These are phyloP conservation scores for Coemansia sp. DNA, from an alignment of 192 early-diverging fungal genomes.

Conservation along the genomic window DNA sequence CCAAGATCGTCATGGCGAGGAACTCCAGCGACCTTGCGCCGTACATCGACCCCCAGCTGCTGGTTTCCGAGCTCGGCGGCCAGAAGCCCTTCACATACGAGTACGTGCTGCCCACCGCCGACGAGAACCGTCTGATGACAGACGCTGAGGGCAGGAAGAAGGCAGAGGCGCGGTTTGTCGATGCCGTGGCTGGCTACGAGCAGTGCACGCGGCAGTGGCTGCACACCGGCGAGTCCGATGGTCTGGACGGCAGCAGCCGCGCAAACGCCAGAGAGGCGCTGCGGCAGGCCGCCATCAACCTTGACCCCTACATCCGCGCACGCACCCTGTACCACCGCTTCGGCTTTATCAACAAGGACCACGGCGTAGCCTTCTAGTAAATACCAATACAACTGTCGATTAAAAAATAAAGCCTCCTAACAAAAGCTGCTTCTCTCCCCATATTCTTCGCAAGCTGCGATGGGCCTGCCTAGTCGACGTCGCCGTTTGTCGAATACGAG, in stretches of 20 bases:
- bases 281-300: constrained; percentile 28
- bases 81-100: constrained; percentile 56
- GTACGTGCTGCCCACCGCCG: constrained; percentile 50
- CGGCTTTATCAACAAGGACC: constrained; percentile 24
- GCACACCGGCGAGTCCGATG: not conserved
- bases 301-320: constrained; percentile 56
- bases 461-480: not conserved
- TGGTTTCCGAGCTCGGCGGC: constrained; percentile 65
- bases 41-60: constrained; percentile 57
- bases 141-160: constrained; percentile 47
- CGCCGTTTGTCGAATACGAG: constrained; percentile 15
- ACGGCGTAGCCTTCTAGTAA: constrained; percentile 10
- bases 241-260: constrained; percentile 23
- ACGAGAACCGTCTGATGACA: constrained; percentile 54
- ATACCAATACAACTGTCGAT: no score
- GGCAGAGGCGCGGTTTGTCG: constrained; percentile 27
- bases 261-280: constrained; percentile 38
- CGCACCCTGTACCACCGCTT: constrained; percentile 53
- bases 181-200: constrained; percentile 48
- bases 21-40: constrained; percentile 58
- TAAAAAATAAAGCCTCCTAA: not conserved
- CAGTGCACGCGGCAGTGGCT: constrained; percentile 54
- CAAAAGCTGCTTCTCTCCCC: no score
- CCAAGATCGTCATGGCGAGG: constrained; percentile 77
- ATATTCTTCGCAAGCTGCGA: no score